These are phyloP conservation scores for Pleurotus eryngii DNA, from an alignment of 768 basidiomycete species.

Conservation along the genomic window DNA sequence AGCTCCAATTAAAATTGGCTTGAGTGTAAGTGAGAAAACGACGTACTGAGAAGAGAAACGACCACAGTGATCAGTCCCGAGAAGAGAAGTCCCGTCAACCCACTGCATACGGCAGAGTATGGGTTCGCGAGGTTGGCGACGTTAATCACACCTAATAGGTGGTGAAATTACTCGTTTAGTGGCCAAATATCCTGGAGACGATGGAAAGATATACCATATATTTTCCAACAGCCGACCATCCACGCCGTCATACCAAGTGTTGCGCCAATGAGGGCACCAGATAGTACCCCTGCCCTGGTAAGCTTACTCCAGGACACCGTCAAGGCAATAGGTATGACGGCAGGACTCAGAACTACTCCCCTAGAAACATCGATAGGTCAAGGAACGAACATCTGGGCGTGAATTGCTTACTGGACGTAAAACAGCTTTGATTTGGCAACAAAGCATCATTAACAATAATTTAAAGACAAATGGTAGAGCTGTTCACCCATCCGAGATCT, in stretches of 20 bases:
- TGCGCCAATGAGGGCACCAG: slow-evolving; percentile 39
- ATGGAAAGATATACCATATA: slow-evolving; percentile 30
- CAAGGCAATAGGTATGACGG: slow-evolving; percentile 46
- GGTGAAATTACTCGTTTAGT: not conserved
- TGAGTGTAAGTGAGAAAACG: not conserved
- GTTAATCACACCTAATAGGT: slow-evolving; percentile 27
- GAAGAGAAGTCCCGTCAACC: slow-evolving; percentile 32
- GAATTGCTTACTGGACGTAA: slow-evolving; percentile 39
- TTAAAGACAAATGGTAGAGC: not conserved
- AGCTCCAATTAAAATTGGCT: too few species aligned
- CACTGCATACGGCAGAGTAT: slow-evolving; percentile 37
- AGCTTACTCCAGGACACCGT: slow-evolving; percentile 47
- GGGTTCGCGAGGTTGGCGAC: slow-evolving; percentile 34
- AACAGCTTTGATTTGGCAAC: slow-evolving; percentile 24
- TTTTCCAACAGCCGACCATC: slow-evolving; percentile 51
- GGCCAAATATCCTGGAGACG: not conserved
- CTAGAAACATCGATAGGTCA: slow-evolving; percentile 17
- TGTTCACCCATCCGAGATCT: slow-evolving; percentile 43
- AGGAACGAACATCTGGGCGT: not conserved
- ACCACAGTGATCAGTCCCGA: slow-evolving; percentile 33
- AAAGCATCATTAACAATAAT: not conserved
- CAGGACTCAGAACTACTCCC: slow-evolving; percentile 47
- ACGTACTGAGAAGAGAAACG: slow-evolving; percentile 32
- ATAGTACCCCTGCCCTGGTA: slow-evolving; percentile 34
- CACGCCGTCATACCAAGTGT: slow-evolving; percentile 43